These are phyloP conservation scores for Blastocystis sp. DNA, from an alignment of 352 stramenopile species.

Conservation along the genomic window DNA sequence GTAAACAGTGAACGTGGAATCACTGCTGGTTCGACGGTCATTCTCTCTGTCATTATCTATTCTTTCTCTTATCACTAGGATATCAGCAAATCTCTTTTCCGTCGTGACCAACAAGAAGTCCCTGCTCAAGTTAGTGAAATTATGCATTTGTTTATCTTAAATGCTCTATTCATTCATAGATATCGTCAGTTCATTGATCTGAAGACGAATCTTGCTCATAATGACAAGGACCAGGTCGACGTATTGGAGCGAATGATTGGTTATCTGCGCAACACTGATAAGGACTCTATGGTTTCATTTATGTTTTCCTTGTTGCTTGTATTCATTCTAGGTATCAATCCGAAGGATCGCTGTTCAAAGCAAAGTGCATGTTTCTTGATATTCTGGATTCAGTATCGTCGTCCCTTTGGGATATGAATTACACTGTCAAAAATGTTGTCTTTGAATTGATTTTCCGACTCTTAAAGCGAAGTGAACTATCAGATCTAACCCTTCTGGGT, in stretches of 20 bases:
- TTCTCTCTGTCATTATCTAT: not conserved
- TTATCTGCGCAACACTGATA: slow-evolving; percentile 58
- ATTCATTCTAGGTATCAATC: slow-evolving; percentile 33
- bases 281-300: slow-evolving; percentile 65
- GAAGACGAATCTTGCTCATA: slow-evolving; percentile 38
- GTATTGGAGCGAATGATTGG: slow-evolving; percentile 65
- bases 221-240: slow-evolving; percentile 66
- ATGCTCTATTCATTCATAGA: not conserved
- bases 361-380: slow-evolving; percentile 55
- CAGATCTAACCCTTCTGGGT: slow-evolving; percentile 50
- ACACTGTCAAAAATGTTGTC: slow-evolving; percentile 66
- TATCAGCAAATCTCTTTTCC: slow-evolving; percentile 2
- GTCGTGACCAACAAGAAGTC: slow-evolving; percentile 22
- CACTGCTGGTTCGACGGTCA: slow-evolving; percentile 47
- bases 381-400: slow-evolving; percentile 19
- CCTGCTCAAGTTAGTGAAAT: slow-evolving; percentile 33
- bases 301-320: not conserved
- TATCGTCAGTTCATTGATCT: slow-evolving; percentile 33
- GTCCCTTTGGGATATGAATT: slow-evolving; percentile 54
- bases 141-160: not conserved
- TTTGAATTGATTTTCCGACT: slow-evolving; percentile 68
- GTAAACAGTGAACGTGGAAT: slow-evolving; percentile 58
- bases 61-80: not conserved
- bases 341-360: slow-evolving; percentile 7
- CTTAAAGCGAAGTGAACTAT: slow-evolving; percentile 50